Conservation (phyloP, 23 red algal species). For the Gracilaria gracilis region DNA sequence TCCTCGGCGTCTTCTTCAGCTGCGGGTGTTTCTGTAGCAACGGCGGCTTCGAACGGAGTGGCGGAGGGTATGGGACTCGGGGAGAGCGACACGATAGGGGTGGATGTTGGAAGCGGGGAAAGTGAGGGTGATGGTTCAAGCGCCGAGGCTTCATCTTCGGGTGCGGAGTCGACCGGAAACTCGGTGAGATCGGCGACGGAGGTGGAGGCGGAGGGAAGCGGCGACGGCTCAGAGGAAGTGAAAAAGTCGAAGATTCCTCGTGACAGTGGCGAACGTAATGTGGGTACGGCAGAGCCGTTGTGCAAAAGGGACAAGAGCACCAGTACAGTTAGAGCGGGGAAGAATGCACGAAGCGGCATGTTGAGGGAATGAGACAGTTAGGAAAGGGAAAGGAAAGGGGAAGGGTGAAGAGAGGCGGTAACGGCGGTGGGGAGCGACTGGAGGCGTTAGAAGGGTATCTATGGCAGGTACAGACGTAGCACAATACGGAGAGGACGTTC, state of each 20-base stretch:
- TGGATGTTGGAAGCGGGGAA: background rate
- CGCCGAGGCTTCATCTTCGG: background rate
- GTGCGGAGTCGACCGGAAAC: background rate
- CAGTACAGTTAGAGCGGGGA: background rate
- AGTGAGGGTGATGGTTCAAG: background rate
- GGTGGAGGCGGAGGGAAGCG: background rate
- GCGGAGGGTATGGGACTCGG: background rate
- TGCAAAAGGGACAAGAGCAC: background rate
- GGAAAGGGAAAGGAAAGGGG: background rate
- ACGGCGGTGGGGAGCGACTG: background rate
- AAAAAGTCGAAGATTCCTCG: conserved; percentile 31
- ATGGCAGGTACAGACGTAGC: too few species aligned
- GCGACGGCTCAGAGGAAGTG: background rate
- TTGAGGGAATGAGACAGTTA: background rate
- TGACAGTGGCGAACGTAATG: background rate
- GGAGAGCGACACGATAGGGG: background rate
- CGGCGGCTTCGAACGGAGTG: background rate
- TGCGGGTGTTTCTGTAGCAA: background rate
- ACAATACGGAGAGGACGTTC: too few species aligned
- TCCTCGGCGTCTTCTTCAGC: background rate
- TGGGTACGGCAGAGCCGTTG: conserved; percentile 9
- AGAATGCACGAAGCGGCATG: background rate
- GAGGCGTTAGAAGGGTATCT: too few species aligned
- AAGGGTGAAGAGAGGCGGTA: too few species aligned
- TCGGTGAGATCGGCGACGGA: background rate